phyloP scores from a whole-genome alignment of 2,329 filamentous ascomycete genomes.

The Verticillium tricorpus region DNA sequence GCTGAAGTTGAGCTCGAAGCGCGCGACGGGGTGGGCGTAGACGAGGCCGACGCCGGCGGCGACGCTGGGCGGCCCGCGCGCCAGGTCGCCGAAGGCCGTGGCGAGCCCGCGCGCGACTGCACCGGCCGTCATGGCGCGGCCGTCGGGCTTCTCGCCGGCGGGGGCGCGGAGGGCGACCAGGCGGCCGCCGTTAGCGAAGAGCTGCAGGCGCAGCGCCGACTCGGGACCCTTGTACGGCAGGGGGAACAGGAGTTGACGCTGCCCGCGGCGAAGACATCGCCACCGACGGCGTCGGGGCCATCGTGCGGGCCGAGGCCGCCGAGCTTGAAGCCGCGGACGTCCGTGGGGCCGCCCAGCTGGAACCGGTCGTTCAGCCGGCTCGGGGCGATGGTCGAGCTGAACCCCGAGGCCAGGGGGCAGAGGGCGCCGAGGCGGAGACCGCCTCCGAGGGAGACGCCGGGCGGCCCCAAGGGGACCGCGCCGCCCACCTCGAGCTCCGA shows the following conservation, averaged over 20 bases:
- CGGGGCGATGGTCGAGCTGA: slow-evolving; percentile 48
- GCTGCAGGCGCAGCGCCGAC: slow-evolving; percentile 79
- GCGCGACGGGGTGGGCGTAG: slow-evolving; percentile 87
- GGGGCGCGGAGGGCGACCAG: slow-evolving; percentile 65
- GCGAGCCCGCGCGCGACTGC: slow-evolving; percentile 51
- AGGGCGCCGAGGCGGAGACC: slow-evolving; percentile 78
- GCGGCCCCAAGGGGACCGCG: slow-evolving; percentile 69
- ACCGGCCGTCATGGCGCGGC: slow-evolving; percentile 23
- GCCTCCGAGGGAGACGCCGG: slow-evolving; percentile 73
- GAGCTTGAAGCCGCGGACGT: slow-evolving; percentile 89
- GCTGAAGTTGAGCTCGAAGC: slow-evolving; percentile 95
- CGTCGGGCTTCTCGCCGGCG: slow-evolving; percentile 15
- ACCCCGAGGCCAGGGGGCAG: slow-evolving; percentile 71
- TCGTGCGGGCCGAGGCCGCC: slow-evolving; percentile 87
- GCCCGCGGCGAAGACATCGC: slow-evolving; percentile 86
- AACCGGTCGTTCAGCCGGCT: slow-evolving; percentile 93
- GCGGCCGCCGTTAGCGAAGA: slow-evolving; percentile 87
- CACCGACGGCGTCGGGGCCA: slow-evolving; percentile 79
- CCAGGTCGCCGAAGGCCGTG: slow-evolving; percentile 64
- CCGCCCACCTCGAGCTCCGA: slow-evolving; percentile 79
- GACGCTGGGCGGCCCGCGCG: slow-evolving; percentile 73
- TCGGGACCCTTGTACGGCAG: slow-evolving; percentile 77
- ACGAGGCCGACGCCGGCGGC: slow-evolving; percentile 87
- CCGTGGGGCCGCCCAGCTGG: slow-evolving; percentile 87
- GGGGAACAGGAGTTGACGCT: slow-evolving; percentile 82